phyloP scores from a whole-genome alignment of 2,329 filamentous ascomycete species.

The Penicillium sp. region DNA sequence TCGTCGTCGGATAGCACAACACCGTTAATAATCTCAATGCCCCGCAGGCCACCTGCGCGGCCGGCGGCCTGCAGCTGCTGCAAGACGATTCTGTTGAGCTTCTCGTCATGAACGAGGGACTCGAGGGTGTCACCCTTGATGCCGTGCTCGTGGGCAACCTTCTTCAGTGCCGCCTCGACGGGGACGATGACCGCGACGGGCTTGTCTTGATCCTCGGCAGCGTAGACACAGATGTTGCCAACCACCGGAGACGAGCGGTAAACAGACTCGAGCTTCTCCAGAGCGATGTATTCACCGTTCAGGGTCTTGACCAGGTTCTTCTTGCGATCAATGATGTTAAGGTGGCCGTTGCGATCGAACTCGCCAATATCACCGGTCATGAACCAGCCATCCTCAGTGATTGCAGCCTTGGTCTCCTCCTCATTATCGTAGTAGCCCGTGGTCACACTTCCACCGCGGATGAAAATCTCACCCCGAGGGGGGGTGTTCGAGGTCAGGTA shows the following conservation, averaged over 20 bases:
- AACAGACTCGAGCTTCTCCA: slow-evolving; percentile 88
- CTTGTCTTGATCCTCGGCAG: slow-evolving; percentile 62
- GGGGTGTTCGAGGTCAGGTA: slow-evolving; percentile 67
- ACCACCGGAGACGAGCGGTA: slow-evolving; percentile 75
- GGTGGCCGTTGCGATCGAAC: slow-evolving; percentile 68
- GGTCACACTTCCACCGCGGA: slow-evolving; percentile 68
- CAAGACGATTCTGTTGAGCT: slow-evolving; percentile 35
- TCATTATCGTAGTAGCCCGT: slow-evolving; percentile 75
- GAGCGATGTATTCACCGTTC: slow-evolving; percentile 90
- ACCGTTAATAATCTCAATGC: slow-evolving; percentile 39
- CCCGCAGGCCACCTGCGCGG: slow-evolving; percentile 29
- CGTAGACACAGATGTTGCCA: slow-evolving; percentile 79
- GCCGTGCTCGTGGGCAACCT: slow-evolving; percentile 48
- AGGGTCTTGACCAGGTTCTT: slow-evolving; percentile 97
- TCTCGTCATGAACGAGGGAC: slow-evolving; percentile 52
- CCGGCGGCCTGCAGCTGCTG: slow-evolving; percentile 35
- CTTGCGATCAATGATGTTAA: slow-evolving; percentile 86
- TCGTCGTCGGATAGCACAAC: slow-evolving; percentile 41
- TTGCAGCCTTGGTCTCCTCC: slow-evolving; percentile 68
- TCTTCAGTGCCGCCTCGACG: slow-evolving; percentile 48
- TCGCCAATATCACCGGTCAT: slow-evolving; percentile 93
- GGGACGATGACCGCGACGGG: slow-evolving; percentile 73
- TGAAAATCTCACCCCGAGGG: slow-evolving; percentile 85
- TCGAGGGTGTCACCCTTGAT: slow-evolving; percentile 58
- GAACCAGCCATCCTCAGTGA: slow-evolving; percentile 87